phyloP scores from a whole-genome alignment of 352 stramenopile genomes.

The Globisporangium splendens region DNA sequence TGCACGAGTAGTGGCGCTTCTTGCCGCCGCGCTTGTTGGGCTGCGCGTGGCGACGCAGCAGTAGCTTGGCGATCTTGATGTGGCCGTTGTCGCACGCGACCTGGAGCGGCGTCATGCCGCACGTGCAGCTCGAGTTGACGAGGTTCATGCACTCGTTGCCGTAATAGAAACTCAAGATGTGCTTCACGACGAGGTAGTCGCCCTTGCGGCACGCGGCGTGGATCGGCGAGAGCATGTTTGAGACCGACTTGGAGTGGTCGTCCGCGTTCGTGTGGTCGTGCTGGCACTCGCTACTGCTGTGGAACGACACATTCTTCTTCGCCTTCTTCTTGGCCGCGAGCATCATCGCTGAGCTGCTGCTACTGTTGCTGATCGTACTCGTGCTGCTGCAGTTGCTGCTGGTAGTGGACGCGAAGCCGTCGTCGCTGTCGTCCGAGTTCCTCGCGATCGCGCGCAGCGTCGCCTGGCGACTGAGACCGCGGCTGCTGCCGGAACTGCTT shows the following conservation, averaged over 20 bases:
- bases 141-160: slow-evolving; percentile 52
- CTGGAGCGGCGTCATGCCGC: slow-evolving; percentile 67
- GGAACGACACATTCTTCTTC: slow-evolving; percentile 67
- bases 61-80: slow-evolving; percentile 49
- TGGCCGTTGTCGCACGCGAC: slow-evolving; percentile 59
- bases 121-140: slow-evolving; percentile 63
- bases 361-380: slow-evolving; percentile 9
- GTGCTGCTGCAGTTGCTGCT: slow-evolving; percentile 1
- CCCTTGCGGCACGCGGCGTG: slow-evolving; percentile 58
- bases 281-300: slow-evolving; percentile 20
- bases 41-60: slow-evolving; percentile 57
- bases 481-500: neutral
- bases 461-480: slow-evolving; percentile 15
- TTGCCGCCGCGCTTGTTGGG: slow-evolving; percentile 43
- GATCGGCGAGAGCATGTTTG: slow-evolving; percentile 49
- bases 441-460: slow-evolving; percentile 21
- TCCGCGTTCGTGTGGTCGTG: slow-evolving; percentile 15
- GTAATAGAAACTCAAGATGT: slow-evolving; percentile 67
- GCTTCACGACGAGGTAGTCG: slow-evolving; percentile 64
- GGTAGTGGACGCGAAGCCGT: slow-evolving; percentile 14
- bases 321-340: slow-evolving; percentile 29
- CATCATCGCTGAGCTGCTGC: slow-evolving; percentile 3
- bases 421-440: slow-evolving; percentile 11
- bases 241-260: slow-evolving; percentile 10
- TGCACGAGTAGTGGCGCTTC: slow-evolving; percentile 37